phyloP scores from a whole-genome alignment of 352 stramenopile species.

The Phytopythium oedochilum region DNA sequence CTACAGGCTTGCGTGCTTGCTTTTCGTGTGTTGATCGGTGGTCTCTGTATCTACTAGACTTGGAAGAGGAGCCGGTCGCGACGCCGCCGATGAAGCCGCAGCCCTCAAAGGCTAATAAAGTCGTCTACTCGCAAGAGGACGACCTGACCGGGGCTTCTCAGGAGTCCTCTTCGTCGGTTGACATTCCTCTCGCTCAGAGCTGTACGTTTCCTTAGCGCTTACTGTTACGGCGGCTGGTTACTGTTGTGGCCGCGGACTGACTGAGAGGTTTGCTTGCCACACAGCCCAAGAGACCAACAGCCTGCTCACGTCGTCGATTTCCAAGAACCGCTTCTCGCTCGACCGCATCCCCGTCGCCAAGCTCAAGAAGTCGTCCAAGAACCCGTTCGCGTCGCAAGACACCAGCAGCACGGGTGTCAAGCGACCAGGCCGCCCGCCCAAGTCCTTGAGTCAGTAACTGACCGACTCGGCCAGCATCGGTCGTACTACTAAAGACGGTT shows the following conservation, averaged over 20 bases:
- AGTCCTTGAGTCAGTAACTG: slow-evolving; percentile 22
- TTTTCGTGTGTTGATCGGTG: background rate
- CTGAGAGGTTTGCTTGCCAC: background rate
- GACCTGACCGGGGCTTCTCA: slow-evolving; percentile 28
- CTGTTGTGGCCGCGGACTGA: no score
- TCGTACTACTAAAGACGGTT: background rate
- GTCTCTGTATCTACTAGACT: slow-evolving; percentile 13
- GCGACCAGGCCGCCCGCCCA: slow-evolving; percentile 22
- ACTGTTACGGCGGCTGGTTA: no score
- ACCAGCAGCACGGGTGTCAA: slow-evolving; percentile 16
- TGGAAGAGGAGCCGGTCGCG: slow-evolving; percentile 15
- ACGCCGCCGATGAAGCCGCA: slow-evolving; percentile 15
- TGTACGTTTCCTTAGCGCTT: slow-evolving; percentile 34
- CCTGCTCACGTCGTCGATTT: slow-evolving; percentile 50
- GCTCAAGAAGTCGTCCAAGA: slow-evolving; percentile 79
- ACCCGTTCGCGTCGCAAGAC: slow-evolving; percentile 47
- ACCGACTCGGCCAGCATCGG: background rate
- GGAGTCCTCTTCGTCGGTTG: slow-evolving; percentile 14
- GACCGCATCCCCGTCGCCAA: slow-evolving; percentile 70
- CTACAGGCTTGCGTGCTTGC: slow-evolving; percentile 9
- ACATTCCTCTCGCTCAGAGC: slow-evolving; percentile 29
- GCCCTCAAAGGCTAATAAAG: slow-evolving; percentile 23
- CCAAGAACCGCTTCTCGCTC: slow-evolving; percentile 74
- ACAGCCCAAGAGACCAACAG: slow-evolving; percentile 56
- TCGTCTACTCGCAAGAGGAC: slow-evolving; percentile 13